Evolutionary conservation across 306 rosid genomes (phyloP).

Genomic region (Canavalia ensiformis): DNA sequence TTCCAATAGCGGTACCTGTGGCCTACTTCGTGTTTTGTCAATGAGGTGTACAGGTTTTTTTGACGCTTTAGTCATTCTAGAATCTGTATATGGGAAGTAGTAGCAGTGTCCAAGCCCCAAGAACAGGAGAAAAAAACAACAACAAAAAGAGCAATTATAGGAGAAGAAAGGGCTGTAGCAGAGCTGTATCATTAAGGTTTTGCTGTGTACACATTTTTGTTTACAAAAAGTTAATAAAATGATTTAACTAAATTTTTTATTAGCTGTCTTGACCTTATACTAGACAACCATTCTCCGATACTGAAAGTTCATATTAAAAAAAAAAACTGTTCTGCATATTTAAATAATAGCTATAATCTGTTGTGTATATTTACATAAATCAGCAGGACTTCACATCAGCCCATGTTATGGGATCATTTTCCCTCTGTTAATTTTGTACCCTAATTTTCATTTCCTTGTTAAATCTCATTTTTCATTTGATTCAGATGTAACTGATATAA

Average conservation of each 20-base stretch:
- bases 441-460: slow-evolving; percentile 56
- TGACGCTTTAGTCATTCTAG: slow-evolving; percentile 60
- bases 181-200: slow-evolving; percentile 63
- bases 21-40: slow-evolving; percentile 76
- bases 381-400: slow-evolving; percentile 47
- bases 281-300: no score
- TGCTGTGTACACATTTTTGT: slow-evolving; percentile 25
- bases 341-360: no score
- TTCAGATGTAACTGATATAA: slow-evolving; percentile 70
- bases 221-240: no score
- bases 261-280: no score
- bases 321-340: no score
- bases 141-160: not conserved
- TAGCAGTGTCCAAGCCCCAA: slow-evolving; percentile 50
- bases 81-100: slow-evolving; percentile 66
- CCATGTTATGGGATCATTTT: slow-evolving; percentile 53
- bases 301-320: no score
- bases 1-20: slow-evolving; percentile 84
- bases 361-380: slow-evolving; percentile 55
- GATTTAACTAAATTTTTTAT: no score
- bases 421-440: slow-evolving; percentile 66
- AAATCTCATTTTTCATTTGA: slow-evolving; percentile 43
- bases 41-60: slow-evolving; percentile 65
- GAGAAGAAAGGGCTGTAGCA: slow-evolving; percentile 49
- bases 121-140: not conserved